Conservation (phyloP, 108 stramenopile genomes). For the Aurantiochytrium sp. region DNA sequence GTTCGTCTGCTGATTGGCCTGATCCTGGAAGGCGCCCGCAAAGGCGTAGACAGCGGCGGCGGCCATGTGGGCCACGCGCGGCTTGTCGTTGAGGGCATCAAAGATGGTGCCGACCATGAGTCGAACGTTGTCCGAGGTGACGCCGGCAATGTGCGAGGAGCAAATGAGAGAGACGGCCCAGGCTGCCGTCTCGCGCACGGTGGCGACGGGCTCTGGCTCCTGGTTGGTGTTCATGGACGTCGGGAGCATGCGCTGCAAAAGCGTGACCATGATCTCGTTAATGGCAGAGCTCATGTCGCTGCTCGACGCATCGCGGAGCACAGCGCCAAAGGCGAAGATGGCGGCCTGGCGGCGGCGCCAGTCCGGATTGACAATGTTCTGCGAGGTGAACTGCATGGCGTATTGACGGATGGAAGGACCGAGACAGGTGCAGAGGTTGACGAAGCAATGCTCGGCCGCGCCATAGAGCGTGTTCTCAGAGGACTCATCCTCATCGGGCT, state of each 20-base stretch:
- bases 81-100: not conserved
- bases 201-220: not conserved
- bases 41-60: not conserved
- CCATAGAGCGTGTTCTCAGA: not conserved
- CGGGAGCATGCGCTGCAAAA: not conserved
- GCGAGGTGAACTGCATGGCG: not conserved
- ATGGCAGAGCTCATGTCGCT: not conserved
- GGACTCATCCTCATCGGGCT: not conserved
- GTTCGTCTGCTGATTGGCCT: not conserved
- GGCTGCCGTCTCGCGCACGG: not conserved
- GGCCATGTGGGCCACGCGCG: not conserved
- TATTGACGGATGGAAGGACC: not conserved
- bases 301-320: not conserved
- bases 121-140: not conserved
- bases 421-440: not conserved
- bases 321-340: not conserved
- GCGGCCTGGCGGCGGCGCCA: slow-evolving; percentile 9
- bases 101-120: not conserved
- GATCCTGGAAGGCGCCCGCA: not conserved
- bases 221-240: not conserved
- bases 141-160: not conserved
- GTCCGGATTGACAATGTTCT: not conserved
- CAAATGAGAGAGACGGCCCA: not conserved
- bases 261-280: not conserved
- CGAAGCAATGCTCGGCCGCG: not conserved